Evolutionary conservation across 2,329 filamentous ascomycete genomes (phyloP).

Genomic region (Diaporthe sp.): DNA sequence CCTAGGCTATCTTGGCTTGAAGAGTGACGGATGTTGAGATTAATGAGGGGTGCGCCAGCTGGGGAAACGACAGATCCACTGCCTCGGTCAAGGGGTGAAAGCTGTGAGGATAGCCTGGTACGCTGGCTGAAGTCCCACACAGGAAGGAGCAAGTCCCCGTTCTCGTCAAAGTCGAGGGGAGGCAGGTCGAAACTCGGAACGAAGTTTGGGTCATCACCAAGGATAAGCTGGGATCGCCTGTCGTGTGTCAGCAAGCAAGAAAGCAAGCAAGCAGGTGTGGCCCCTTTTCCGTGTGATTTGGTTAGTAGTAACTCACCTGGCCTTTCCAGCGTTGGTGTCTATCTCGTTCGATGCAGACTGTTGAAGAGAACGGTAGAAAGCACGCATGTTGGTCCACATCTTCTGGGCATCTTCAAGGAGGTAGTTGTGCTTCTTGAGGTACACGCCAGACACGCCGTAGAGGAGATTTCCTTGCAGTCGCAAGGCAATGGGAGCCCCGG

Average conservation of each 20-base stretch:
- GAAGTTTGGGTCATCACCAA: constrained; percentile 88
- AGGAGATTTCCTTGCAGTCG: constrained; percentile 91
- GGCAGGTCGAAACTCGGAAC: constrained; percentile 75
- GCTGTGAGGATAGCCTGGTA: constrained; percentile 58
- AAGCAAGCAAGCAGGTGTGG: neutral
- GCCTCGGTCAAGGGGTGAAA: constrained; percentile 57
- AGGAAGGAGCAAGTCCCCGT: constrained; percentile 49
- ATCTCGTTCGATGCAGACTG: constrained; percentile 63
- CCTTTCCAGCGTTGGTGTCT: constrained; percentile 78
- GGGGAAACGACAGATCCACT: constrained; percentile 51
- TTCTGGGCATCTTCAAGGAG: constrained; percentile 85
- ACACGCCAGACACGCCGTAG: constrained; percentile 88
- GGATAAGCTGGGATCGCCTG: constrained; percentile 81
- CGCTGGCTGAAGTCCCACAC: constrained; percentile 51
- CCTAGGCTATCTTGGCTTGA: constrained; percentile 43
- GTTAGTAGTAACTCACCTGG: constrained; percentile 68
- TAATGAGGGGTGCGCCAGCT: constrained; percentile 37
- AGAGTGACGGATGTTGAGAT: constrained; percentile 40
- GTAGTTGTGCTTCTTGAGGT: constrained; percentile 88
- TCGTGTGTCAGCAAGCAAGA: constrained; percentile 33
- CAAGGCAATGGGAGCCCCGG: constrained; percentile 86
- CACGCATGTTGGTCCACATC: constrained; percentile 79
- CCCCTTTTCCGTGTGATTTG: too few relatives aligned
- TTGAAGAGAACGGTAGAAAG: constrained; percentile 71
- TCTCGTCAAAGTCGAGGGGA: constrained; percentile 63